These are phyloP conservation scores for Antitrichia curtipendula DNA, from an alignment of 225 moss, liverwort and hornwort genomes.

Conservation along the genomic window DNA sequence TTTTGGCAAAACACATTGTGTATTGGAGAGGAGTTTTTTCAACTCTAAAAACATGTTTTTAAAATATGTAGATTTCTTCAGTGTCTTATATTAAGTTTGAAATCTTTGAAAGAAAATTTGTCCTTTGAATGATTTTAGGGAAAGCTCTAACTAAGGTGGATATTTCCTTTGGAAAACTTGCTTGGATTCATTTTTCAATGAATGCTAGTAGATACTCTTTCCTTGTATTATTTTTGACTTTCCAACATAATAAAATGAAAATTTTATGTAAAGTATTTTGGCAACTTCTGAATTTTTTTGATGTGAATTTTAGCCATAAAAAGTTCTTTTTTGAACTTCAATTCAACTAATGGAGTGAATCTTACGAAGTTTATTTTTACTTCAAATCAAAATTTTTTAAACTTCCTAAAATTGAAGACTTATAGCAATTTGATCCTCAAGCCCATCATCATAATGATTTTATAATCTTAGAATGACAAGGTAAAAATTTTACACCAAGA, in stretches of 20 bases:
- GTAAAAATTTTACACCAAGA: neutral
- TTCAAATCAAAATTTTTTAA: fast-evolving
- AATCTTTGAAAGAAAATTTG: fast-evolving
- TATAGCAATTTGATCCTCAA: neutral
- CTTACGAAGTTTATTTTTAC: fast-evolving
- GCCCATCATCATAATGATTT: no score
- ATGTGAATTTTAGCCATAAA: fast-evolving
- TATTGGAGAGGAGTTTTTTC: neutral
- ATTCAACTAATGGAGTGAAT: neutral
- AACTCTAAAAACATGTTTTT: neutral
- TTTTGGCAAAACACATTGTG: fast-evolving
- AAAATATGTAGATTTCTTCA: neutral
- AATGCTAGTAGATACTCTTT: no score
- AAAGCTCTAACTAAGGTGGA: neutral
- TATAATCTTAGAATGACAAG: neutral
- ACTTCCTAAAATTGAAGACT: neutral
- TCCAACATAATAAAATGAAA: neutral
- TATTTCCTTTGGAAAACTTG: fast-evolving
- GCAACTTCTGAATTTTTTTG: no score
- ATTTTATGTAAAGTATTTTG: neutral
- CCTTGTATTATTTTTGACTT: neutral
- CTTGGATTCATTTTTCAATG: neutral
- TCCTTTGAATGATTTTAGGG: neutral
- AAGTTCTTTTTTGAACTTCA: fast-evolving
- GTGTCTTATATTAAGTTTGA: fast-evolving